A percentile compares a stretch with the other conserved stretches of the same genome.
These are phyloP conservation scores for Globisporangium cederbergense DNA, from an alignment of 352 stramenopile species.

Conservation along the genomic window DNA sequence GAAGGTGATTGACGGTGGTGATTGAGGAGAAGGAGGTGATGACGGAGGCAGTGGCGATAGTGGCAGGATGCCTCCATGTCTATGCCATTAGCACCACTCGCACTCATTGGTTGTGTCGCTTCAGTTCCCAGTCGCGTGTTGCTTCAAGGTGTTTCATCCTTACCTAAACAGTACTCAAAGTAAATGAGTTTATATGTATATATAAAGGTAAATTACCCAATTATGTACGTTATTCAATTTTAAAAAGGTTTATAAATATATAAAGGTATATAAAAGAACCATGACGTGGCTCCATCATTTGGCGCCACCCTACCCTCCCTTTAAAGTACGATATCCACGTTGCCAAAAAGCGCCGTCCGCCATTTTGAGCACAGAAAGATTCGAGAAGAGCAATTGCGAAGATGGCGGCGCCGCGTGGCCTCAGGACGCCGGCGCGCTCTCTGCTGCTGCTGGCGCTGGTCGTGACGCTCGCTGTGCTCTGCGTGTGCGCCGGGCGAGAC, in stretches of 20 bases:
- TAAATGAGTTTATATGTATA: no score
- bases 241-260: neutral
- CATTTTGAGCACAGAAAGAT: slow-evolving; percentile 9
- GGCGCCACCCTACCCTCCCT: neutral
- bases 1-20: slow-evolving; percentile 12
- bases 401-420: slow-evolving; percentile 12
- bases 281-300: slow-evolving; percentile 1
- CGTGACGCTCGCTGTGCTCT: slow-evolving; percentile 15
- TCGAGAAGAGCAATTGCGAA: slow-evolving; percentile 6
- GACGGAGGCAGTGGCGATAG: slow-evolving; percentile 19
- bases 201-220: neutral
- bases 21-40: slow-evolving; percentile 21
- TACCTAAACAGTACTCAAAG: no score
- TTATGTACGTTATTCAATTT: no score
- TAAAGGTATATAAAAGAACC: neutral
- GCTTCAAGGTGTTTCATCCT: no score
- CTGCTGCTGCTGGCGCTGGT: slow-evolving; percentile 31
- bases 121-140: no score
- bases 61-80: no score
- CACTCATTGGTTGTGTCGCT: no score
- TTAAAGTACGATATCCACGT: slow-evolving; percentile 1
- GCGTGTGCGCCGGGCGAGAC: slow-evolving; percentile 38
- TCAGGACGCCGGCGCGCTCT: slow-evolving; percentile 19
- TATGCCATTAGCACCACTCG: no score
- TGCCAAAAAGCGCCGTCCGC: neutral